A percentile compares a stretch with the other conserved stretches of the same genome.
phyloP scores from a whole-genome alignment of 768 basidiomycete genomes.

The Fibroporia radiculosa region DNA sequence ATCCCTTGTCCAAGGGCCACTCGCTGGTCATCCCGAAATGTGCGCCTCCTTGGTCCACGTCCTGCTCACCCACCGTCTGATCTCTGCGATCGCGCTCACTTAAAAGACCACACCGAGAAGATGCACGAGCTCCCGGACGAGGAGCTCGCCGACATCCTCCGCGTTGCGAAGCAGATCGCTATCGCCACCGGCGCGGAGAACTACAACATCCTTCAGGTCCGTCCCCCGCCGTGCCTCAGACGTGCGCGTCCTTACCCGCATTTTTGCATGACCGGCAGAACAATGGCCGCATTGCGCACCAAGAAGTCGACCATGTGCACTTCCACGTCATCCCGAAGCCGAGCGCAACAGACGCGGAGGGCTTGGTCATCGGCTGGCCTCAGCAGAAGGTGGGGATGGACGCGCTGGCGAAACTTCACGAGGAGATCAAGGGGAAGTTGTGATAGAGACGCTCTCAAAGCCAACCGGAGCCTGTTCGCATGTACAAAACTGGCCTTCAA shows the following conservation, averaged over 20 bases:
- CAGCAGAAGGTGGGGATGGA: conserved; percentile 49
- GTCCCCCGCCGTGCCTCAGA: too few relatives aligned
- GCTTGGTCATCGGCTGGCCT: conserved; percentile 82
- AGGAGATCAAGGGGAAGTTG: conserved; percentile 52
- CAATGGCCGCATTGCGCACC: conserved; percentile 55
- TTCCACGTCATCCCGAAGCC: conserved; percentile 95
- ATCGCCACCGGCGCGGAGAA: conserved; percentile 63
- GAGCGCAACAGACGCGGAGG: conserved; percentile 48
- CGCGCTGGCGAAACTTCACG: conserved; percentile 49
- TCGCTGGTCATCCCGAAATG: conserved; percentile 92
- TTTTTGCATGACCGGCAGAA: conserved; percentile 39
- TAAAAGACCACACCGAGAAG: conserved; percentile 76
- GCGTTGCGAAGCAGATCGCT: conserved; percentile 84
- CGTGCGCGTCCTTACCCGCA: too few relatives aligned
- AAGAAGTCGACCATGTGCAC: conserved; percentile 76
- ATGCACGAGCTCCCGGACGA: conserved; percentile 85
- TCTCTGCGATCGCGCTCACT: not conserved
- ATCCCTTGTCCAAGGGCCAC: conserved; percentile 85
- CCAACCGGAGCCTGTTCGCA: too few relatives aligned
- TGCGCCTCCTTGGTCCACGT: conserved; percentile 23
- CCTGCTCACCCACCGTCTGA: not conserved
- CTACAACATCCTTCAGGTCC: conserved; percentile 79
- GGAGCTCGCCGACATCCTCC: conserved; percentile 67
- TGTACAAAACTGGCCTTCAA: too few relatives aligned
- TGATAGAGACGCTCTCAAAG: too few relatives aligned